Percentiles rank a stretch among this genome's conserved stretches.
Conservation (phyloP, 805 yeast genomes). For the Starmerella scarabaei region DNA sequence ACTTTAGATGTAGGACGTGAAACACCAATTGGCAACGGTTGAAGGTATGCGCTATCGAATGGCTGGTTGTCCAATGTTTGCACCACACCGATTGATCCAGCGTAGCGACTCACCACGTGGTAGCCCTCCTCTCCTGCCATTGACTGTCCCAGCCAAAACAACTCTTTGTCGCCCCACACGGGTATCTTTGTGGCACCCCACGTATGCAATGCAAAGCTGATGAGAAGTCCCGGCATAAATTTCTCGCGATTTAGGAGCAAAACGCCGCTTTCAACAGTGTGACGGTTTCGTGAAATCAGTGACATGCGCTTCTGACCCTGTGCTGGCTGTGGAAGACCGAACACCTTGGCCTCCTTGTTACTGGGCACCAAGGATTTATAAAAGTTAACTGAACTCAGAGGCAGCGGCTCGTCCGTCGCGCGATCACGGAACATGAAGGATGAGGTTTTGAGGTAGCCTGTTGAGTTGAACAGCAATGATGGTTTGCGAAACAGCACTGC, state of each 20-base stretch:
- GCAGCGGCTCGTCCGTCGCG: not conserved
- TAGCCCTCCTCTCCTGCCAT: constrained; percentile 2
- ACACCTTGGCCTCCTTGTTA: not conserved
- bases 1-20: not conserved
- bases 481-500: constrained; percentile 3
- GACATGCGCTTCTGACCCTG: not conserved
- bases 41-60: not conserved
- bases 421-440: constrained; percentile 8
- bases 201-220: constrained; percentile 1
- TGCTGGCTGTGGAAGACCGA: not conserved
- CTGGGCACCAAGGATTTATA: not conserved
- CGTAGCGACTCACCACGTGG: not conserved
- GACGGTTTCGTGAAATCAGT: not conserved
- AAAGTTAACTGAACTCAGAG: not conserved
- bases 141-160: constrained; percentile 9
- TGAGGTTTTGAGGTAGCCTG: not conserved
- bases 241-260: not conserved
- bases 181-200: constrained; percentile 1
- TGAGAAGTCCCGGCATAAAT: constrained; percentile 3
- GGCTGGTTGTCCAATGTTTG: not conserved
- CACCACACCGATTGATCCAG: constrained; percentile 6
- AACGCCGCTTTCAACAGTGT: constrained; percentile 6
- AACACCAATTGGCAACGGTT: not conserved
- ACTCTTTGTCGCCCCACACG: constrained; percentile 9
- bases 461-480: not conserved